Evolutionary conservation across 2,329 filamentous ascomycete genomes (phyloP), one percentile per base, ranked within the genome.

Genomic region (Teratosphaeria viscida): DNA sequence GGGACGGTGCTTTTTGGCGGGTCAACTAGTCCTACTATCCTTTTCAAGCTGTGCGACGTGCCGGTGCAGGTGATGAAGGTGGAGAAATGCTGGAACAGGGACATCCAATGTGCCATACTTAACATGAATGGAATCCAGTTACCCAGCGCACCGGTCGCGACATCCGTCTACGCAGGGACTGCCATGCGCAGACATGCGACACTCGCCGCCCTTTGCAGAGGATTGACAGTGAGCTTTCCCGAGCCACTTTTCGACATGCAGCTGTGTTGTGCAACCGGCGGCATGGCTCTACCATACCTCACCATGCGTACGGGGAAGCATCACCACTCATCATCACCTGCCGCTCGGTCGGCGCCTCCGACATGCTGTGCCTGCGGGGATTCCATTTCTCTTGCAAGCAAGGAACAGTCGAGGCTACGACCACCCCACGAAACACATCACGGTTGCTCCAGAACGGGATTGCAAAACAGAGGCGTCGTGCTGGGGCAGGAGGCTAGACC

Each of bases 141-240:
- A 32, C 55, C 61, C 64, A 58, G 37, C 54, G 54, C 27, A 56
- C 3, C 60, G 64, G 61, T 64, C 60, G 59, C 57, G 60, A 65
- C 63, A 56, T 11, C 16, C 26, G 6, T 16, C 12, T 56, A 23
- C 59, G 58, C 61, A 63, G 64, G 62, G 59, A 52, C 55, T 54
- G 58, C 56, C 62, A 58, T 60, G 54, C 43, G 54, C 52, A 32
- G 27, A 27, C 53, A 59, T 63, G 61, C 57, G 59, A 66, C 64
- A 59, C 61, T 62, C 59, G 59, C 55, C 57, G 23, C 23, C 56
- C 54, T 19, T 49, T 49, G 29, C 19, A n/a, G 16, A 49, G 43
- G n/a, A 10, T 49, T 57, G 59, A 58, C 43, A 23, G 23, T 23
- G 23, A 23, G 23, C 23, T 53, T 59, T 54, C 26, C 60, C 61